Conservation (phyloP, 2,329 filamentous ascomycete species). For the Colletotrichum camelliae region DNA sequence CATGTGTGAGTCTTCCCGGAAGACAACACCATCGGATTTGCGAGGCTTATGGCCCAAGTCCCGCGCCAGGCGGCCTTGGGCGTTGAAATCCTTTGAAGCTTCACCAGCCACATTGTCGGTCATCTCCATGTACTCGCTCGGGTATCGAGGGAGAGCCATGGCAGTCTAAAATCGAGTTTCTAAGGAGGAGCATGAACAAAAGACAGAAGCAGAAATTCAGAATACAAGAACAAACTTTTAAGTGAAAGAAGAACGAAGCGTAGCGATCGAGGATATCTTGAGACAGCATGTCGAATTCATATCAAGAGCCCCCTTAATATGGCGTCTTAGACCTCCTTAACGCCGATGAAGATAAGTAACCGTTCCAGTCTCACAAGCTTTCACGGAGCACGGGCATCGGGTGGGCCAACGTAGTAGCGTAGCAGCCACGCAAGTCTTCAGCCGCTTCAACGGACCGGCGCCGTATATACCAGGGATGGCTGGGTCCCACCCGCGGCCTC, state of each 20-base stretch:
- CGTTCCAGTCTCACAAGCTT: neutral
- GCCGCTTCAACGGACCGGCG: neutral
- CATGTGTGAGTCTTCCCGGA: neutral
- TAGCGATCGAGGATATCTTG: neutral
- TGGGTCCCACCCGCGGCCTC: neutral
- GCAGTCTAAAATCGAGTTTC: neutral
- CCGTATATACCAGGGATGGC: neutral
- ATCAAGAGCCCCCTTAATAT: neutral
- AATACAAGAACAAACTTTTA: neutral
- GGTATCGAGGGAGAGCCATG: neutral
- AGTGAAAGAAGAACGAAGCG: neutral
- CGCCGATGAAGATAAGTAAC: neutral
- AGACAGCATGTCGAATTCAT: neutral
- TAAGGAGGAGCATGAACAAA: neutral
- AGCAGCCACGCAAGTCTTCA: neutral
- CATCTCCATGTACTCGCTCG: neutral
- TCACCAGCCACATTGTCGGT: neutral
- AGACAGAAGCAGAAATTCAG: neutral
- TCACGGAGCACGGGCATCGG: neutral
- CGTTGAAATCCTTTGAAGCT: neutral
- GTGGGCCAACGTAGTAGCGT: neutral
- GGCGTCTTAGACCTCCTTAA: neutral
- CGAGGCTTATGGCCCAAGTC: neutral
- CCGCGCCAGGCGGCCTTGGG: neutral
- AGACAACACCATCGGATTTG: neutral